Conservation (phyloP, 768 basidiomycete genomes). For the Mycena sanguinolenta region DNA sequence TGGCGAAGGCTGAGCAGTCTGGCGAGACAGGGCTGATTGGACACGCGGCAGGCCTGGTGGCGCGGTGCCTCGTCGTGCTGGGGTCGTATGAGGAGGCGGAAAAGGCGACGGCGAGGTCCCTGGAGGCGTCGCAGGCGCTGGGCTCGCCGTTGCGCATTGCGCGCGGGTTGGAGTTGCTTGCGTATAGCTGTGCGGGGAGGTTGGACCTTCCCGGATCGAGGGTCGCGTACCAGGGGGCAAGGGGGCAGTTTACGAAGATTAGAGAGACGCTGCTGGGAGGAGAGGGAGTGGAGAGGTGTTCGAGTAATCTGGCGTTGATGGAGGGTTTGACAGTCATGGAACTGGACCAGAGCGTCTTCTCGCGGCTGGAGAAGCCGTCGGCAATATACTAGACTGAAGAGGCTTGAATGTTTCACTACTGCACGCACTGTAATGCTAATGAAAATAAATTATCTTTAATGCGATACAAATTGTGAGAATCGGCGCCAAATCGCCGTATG, state of each 20-base stretch:
- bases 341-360: too few relatives aligned
- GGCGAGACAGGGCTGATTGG: not conserved
- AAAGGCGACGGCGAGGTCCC: not conserved
- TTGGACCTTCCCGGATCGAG: slow-evolving; percentile 17
- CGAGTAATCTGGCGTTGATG: too few relatives aligned
- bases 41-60: not conserved
- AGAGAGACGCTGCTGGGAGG: slow-evolving; percentile 1
- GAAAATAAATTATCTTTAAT: too few relatives aligned
- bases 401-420: too few relatives aligned
- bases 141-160: slow-evolving; percentile 18
- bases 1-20: not conserved
- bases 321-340: too few relatives aligned
- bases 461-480: too few relatives aligned
- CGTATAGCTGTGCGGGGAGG: slow-evolving; percentile 15
- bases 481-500: too few relatives aligned
- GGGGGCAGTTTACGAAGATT: slow-evolving; percentile 10
- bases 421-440: too few relatives aligned
- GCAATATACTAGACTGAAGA: too few relatives aligned
- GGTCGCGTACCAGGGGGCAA: slow-evolving; percentile 20
- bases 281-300: not conserved
- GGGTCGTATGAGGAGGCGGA: not conserved
- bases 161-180: slow-evolving; percentile 29
- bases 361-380: too few relatives aligned
- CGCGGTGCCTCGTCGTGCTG: not conserved
- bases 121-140: not conserved